These are phyloP conservation scores for Chenopodium formosanum DNA, from an alignment of 148 eudicot species.

Conservation along the genomic window DNA sequence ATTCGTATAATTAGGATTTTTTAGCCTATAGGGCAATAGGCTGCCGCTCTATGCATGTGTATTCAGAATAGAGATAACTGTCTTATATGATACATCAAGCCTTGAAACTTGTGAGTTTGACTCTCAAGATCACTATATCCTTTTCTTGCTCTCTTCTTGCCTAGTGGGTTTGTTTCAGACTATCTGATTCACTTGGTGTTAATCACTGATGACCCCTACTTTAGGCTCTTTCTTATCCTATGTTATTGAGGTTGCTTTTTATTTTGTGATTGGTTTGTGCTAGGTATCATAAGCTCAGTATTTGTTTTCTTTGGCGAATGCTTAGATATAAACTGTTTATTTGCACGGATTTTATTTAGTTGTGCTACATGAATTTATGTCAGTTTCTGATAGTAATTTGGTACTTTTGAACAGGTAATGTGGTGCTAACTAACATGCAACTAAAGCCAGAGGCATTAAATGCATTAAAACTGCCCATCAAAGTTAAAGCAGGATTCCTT, in stretches of 20 bases:
- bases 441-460: slow-evolving; percentile 95
- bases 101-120: not conserved
- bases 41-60: not conserved
- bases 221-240: not conserved
- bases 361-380: not conserved
- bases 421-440: slow-evolving; percentile 93
- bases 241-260: not conserved
- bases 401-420: slow-evolving; percentile 58
- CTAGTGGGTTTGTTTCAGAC: not conserved
- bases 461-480: slow-evolving; percentile 88
- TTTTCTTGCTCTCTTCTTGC: not conserved
- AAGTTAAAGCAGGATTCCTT: slow-evolving; percentile 97
- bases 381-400: not conserved
- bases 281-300: not conserved
- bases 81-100: not conserved
- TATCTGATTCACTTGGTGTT: not conserved
- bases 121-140: not conserved
- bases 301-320: not conserved
- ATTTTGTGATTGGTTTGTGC: not conserved
- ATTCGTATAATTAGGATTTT: not conserved
- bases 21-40: not conserved
- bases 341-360: not conserved
- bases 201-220: not conserved
- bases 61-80: not conserved
- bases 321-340: not conserved